Evolutionary conservation across 116 monocot genomes (phyloP).

Genomic region (Dioscorea cayenensis): DNA sequence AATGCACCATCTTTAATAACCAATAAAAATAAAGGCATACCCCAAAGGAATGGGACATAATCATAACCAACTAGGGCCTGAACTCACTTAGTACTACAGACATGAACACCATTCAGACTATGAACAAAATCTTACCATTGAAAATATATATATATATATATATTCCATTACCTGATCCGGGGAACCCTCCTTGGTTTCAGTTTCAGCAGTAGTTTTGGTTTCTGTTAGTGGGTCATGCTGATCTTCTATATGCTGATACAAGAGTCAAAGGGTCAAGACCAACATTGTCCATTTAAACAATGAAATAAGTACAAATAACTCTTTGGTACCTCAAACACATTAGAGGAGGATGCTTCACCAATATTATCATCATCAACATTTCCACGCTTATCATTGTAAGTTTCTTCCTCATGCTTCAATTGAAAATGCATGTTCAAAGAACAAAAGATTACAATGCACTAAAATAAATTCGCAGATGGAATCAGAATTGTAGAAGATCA

Average conservation of each 20-base stretch:
- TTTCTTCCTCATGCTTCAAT: slow-evolving; percentile 23
- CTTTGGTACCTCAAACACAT: not conserved
- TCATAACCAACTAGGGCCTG: no score
- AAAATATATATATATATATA: not conserved
- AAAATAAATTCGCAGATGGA: not conserved
- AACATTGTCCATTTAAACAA: not conserved
- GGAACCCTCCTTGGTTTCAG: not conserved
- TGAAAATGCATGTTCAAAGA: not conserved
- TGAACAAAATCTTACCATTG: no score
- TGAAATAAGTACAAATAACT: not conserved
- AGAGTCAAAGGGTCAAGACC: not conserved
- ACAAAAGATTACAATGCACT: not conserved
- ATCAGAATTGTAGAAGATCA: no score
- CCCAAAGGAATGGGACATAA: no score
- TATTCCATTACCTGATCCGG: not conserved
- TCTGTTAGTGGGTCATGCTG: not conserved
- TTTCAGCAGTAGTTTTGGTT: not conserved
- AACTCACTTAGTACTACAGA: no score
- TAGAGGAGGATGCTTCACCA: not conserved
- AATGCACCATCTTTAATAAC: no score
- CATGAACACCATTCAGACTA: no score
- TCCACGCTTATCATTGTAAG: slow-evolving; percentile 23
- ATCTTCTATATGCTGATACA: not conserved
- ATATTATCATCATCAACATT: slow-evolving; percentile 16
- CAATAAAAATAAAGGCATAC: no score